A percentile compares a stretch with the other conserved stretches of the same genome.
phyloP scores from a whole-genome alignment of 768 basidiomycete species.

The Leucosporidium creatinivorum region DNA sequence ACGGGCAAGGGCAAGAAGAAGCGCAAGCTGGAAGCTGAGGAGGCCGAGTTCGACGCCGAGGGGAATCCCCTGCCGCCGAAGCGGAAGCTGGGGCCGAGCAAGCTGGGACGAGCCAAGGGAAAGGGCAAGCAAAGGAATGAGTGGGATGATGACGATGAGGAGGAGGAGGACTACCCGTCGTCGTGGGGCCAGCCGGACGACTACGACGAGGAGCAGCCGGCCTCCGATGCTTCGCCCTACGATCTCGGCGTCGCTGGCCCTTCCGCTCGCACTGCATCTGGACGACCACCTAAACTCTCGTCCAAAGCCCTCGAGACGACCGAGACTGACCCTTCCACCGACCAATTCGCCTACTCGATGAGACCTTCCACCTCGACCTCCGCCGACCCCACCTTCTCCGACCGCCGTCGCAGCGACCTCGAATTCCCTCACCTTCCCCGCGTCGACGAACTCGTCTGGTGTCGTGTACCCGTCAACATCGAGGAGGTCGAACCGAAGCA shows the following conservation, averaged over 20 bases:
- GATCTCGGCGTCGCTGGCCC: no score
- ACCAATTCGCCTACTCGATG: no score
- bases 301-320: no score
- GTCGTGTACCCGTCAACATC: conserved; percentile 18
- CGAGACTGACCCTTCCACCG: no score
- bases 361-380: no score
- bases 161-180: not conserved
- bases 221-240: no score
- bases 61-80: not conserved
- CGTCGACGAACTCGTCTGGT: conserved; percentile 29
- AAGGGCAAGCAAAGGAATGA: not conserved
- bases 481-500: not conserved
- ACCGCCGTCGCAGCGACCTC: conserved; percentile 4
- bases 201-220: not conserved
- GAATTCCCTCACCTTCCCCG: not conserved
- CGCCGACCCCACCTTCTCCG: not conserved
- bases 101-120: not conserved
- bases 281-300: no score
- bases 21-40: not conserved
- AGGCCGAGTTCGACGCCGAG: not conserved
- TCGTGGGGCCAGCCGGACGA: not conserved
- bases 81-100: not conserved
- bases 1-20: not conserved
- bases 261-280: no score
- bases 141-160: not conserved